Percentiles rank a stretch among this genome's conserved stretches.
These are phyloP conservation scores for Annulohypoxylon stygium DNA, from an alignment of 495 filamentous ascomycete genomes.

Conservation along the genomic window DNA sequence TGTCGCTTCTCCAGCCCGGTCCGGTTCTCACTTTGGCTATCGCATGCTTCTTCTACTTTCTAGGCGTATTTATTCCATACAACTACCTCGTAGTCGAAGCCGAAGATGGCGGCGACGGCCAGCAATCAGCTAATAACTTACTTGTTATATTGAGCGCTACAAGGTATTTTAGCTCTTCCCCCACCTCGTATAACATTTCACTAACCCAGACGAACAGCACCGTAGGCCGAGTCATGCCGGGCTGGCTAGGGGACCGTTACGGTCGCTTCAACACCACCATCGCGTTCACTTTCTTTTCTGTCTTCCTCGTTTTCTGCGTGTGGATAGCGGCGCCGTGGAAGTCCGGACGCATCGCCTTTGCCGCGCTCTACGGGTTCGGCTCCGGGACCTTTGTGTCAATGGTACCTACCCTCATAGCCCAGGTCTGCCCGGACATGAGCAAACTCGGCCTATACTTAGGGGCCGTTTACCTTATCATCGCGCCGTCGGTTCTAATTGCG, in stretches of 20 bases:
- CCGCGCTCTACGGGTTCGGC: too few species aligned
- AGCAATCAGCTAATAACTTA: constrained; percentile 1
- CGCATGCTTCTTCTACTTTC: too few species aligned
- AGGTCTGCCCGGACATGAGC: too few species aligned
- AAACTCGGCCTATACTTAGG: too few species aligned
- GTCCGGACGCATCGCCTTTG: too few species aligned
- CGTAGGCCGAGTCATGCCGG: constrained; percentile 3
- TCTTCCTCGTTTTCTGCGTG: constrained; percentile 6
- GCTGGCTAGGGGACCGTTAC: constrained; percentile 9
- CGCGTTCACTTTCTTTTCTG: constrained; percentile 2
- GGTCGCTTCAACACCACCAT: constrained; percentile 12
- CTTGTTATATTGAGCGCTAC: constrained; percentile 10
- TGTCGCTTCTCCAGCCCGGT: too few species aligned
- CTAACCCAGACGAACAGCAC: not conserved
- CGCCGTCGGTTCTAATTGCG: too few species aligned
- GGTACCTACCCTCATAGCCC: too few species aligned
- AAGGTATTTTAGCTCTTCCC: not conserved
- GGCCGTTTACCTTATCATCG: too few species aligned
- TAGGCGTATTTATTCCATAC: too few species aligned
- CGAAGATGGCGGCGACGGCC: not conserved
- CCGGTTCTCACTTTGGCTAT: too few species aligned
- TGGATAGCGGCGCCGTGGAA: constrained; percentile 1
- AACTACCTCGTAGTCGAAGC: not conserved
- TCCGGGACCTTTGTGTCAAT: too few species aligned
- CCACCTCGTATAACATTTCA: not conserved